Conservation (phyloP, 1,284 basidiomycete genomes). For the Fomitiporia mediterranea region DNA sequence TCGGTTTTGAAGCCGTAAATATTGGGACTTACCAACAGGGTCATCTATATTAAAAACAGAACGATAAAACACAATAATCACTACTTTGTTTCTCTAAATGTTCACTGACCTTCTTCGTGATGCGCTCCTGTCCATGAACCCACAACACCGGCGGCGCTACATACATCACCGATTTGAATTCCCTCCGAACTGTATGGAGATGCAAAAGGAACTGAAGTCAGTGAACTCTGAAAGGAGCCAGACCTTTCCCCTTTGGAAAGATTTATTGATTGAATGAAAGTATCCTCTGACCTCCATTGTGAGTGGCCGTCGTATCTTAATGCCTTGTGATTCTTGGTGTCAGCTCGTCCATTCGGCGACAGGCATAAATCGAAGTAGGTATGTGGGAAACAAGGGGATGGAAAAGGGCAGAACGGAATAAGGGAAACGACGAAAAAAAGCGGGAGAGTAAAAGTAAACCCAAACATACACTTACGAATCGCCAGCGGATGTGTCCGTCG, state of each 20-base stretch:
- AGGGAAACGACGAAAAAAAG: neutral
- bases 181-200: conserved; percentile 63
- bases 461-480: conserved; percentile 46
- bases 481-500: conserved; percentile 55
- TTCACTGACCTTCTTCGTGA: conserved; percentile 48
- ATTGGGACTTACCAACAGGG: conserved; percentile 45
- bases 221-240: too few relatives aligned
- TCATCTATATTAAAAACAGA: conserved; percentile 40
- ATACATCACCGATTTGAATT: conserved; percentile 58
- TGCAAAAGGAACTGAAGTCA: neutral
- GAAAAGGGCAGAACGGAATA: neutral
- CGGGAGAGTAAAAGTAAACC: too few relatives aligned
- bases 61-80: neutral
- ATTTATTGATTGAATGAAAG: neutral
- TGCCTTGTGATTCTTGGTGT: conserved; percentile 32
- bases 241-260: too few relatives aligned
- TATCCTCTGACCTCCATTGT: conserved; percentile 48
- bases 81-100: neutral
- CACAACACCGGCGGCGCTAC: conserved; percentile 59
- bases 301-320: conserved; percentile 44
- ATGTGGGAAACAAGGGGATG: neutral
- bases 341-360: conserved; percentile 1
- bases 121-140: conserved; percentile 60
- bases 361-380: neutral
- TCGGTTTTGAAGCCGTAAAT: neutral